Conservation (phyloP, 2,329 filamentous ascomycete genomes). For the Epichloe baconii region DNA sequence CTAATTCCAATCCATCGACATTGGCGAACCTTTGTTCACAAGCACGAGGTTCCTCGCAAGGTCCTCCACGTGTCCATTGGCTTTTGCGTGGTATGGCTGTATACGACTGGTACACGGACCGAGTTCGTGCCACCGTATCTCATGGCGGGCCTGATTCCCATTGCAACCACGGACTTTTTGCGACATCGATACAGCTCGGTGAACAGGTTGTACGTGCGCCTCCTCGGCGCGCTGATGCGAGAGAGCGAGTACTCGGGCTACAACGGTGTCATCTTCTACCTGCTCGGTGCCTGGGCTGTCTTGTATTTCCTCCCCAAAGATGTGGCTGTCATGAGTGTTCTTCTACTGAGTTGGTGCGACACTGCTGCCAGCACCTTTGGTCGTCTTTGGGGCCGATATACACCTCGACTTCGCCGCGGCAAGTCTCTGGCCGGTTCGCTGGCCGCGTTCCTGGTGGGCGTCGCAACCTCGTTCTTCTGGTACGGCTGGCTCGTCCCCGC, state of each 20-base stretch:
- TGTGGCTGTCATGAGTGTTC: slow-evolving; percentile 73
- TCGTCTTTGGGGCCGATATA: slow-evolving; percentile 78
- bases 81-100: slow-evolving; percentile 81
- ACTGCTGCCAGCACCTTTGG: slow-evolving; percentile 94
- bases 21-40: slow-evolving; percentile 86
- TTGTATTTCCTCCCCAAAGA: slow-evolving; percentile 87
- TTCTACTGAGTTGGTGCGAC: slow-evolving; percentile 95
- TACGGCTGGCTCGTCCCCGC: slow-evolving; percentile 75
- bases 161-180: slow-evolving; percentile 67
- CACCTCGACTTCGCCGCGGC: slow-evolving; percentile 67
- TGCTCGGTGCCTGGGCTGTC: slow-evolving; percentile 78
- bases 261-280: slow-evolving; percentile 95
- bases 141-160: slow-evolving; percentile 68
- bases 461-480: slow-evolving; percentile 72
- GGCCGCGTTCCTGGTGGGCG: slow-evolving; percentile 71
- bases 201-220: slow-evolving; percentile 76
- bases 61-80: slow-evolving; percentile 90
- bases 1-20: slow-evolving; percentile 90
- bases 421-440: slow-evolving; percentile 86
- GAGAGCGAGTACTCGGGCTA: slow-evolving; percentile 89
- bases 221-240: slow-evolving; percentile 84
- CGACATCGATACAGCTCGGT: slow-evolving; percentile 71
- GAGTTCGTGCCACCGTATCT: slow-evolving; percentile 64
- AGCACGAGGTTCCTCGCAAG: slow-evolving; percentile 93
- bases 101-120: slow-evolving; percentile 65